phyloP scores from a whole-genome alignment of 148 eudicot genomes.

The Vaccinium vitisidaea region DNA sequence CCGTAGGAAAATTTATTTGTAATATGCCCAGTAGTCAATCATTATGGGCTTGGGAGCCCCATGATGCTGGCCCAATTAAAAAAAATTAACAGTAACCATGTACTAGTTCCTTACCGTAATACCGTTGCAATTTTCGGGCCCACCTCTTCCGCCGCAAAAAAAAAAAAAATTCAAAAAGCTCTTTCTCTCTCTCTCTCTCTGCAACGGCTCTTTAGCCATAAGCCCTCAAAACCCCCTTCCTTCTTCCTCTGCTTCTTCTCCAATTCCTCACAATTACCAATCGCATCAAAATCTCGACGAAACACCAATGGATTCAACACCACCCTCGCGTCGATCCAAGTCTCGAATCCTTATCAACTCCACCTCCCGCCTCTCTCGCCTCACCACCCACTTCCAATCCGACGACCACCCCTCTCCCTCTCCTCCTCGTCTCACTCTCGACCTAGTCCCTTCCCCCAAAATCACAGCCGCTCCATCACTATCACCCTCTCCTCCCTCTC shows the following conservation, averaged over 20 bases:
- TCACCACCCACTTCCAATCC: slow-evolving; percentile 22
- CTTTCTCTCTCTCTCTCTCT: not conserved
- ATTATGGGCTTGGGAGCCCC: not conserved
- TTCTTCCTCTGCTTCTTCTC: not conserved
- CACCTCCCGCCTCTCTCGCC: slow-evolving; percentile 57
- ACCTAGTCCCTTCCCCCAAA: slow-evolving; percentile 39
- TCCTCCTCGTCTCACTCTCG: slow-evolving; percentile 44
- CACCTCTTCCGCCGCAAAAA: slow-evolving; percentile 21
- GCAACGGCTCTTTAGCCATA: slow-evolving; percentile 6
- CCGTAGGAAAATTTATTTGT: no score
- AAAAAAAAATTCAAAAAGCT: slow-evolving; percentile 7
- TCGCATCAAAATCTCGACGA: not conserved
- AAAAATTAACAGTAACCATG: not conserved
- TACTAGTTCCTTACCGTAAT: not conserved
- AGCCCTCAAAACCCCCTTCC: not conserved
- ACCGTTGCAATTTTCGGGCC: slow-evolving; percentile 18
- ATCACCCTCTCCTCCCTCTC: slow-evolving; percentile 33
- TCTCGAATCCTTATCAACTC: slow-evolving; percentile 44
- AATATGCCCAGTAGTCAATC: no score
- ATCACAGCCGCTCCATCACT: slow-evolving; percentile 21
- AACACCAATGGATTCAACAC: slow-evolving; percentile 38
- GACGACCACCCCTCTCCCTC: not conserved
- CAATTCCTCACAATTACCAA: not conserved
- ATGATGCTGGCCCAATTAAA: not conserved
- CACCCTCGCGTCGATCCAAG: slow-evolving; percentile 40